Percentiles rank a stretch among this genome's conserved stretches.
These are phyloP conservation scores for Aureobasidium namibiae DNA, from an alignment of 2,329 filamentous ascomycete genomes.

Conservation along the genomic window DNA sequence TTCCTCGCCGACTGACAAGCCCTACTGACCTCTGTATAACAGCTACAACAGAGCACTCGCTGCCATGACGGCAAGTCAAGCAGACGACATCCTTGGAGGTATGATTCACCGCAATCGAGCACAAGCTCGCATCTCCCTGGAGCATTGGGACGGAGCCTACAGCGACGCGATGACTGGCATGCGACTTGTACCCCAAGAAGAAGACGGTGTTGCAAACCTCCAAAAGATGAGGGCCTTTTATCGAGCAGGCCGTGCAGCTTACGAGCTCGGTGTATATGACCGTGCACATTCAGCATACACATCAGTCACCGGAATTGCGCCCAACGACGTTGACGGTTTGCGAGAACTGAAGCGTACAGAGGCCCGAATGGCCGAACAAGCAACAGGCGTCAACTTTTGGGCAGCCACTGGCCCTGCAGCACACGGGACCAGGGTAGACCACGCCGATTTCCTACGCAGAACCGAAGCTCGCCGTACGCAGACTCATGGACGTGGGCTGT, in stretches of 20 bases:
- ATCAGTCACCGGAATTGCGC: neutral
- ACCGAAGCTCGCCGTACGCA: neutral
- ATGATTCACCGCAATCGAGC: neutral
- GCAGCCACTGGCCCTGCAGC: neutral
- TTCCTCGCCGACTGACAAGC: too few relatives aligned
- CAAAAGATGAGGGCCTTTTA: neutral
- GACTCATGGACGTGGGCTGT: constrained; percentile 5
- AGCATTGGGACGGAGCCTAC: neutral
- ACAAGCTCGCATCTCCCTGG: neutral
- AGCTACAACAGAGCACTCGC: neutral
- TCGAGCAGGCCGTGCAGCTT: constrained; percentile 4
- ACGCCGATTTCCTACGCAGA: constrained; percentile 16
- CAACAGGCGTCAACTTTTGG: neutral
- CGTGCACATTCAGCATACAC: neutral
- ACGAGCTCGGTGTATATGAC: neutral
- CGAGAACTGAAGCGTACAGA: neutral
- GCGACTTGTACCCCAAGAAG: neutral
- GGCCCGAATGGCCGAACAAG: neutral
- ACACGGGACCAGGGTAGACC: constrained; percentile 16
- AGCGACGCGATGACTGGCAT: neutral
- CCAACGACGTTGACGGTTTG: neutral
- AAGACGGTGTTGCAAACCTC: neutral
- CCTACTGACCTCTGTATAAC: neutral
- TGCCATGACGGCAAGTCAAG: neutral
- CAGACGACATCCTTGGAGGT: neutral